Conservation (phyloP, 2,329 filamentous ascomycete genomes). For the Diaporthe sp. region DNA sequence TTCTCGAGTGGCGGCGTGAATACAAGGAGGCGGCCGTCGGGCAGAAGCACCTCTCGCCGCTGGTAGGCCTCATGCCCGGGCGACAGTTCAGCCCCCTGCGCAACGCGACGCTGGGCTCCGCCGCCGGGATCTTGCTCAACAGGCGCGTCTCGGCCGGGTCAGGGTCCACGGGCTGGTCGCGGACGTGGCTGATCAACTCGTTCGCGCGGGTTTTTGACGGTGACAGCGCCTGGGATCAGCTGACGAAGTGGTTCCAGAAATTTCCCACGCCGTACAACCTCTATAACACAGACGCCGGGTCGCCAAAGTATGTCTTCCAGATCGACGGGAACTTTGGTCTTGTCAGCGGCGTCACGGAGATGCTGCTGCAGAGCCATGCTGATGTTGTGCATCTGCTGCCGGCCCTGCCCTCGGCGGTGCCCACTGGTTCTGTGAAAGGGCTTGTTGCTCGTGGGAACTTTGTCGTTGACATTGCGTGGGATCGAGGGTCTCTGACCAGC, state of each 20-base stretch:
- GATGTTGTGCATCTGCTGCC: conserved; percentile 10
- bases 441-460: conserved; percentile 6
- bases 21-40: conserved; percentile 43
- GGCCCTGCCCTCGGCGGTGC: background rate
- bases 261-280: conserved; percentile 18
- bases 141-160: conserved; percentile 41
- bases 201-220: conserved; percentile 29
- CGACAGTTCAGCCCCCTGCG: conserved; percentile 42
- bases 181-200: conserved; percentile 18
- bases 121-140: conserved; percentile 41
- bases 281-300: conserved; percentile 4
- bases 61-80: conserved; percentile 44
- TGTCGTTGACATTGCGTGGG: conserved; percentile 13
- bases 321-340: conserved; percentile 33
- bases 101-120: conserved; percentile 35
- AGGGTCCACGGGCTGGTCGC: conserved; percentile 31
- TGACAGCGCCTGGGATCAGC: conserved; percentile 13
- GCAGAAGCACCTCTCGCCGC: conserved; percentile 45
- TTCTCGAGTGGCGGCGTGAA: conserved; percentile 46
- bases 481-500: background rate
- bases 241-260: conserved; percentile 7
- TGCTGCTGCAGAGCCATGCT: conserved; percentile 35
- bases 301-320: conserved; percentile 27
- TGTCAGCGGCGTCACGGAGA: conserved; percentile 29
- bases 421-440: background rate